A percentile compares a stretch with the other conserved stretches of the same genome.
Evolutionary conservation across 23 red algal genomes (phyloP).

Genomic region (Porphyridium purpureum): DNA sequence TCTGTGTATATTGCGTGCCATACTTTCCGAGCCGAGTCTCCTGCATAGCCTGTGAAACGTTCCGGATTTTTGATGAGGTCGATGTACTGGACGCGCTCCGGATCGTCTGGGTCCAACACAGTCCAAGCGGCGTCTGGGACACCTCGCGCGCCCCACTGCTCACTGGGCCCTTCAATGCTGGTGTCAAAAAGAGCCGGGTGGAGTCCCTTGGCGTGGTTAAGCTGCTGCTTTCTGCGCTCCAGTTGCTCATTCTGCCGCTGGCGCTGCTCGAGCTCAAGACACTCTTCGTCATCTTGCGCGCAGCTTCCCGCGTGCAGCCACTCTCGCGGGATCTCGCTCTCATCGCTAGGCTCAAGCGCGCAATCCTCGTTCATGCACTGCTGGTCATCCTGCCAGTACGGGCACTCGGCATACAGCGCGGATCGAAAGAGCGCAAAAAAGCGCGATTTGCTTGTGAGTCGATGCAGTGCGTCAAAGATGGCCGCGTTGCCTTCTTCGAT

Average conservation of each 20-base stretch:
- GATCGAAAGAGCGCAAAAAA: background rate
- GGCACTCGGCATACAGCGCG: background rate
- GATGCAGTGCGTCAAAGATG: background rate
- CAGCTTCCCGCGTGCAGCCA: too few relatives aligned
- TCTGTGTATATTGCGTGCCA: constrained; percentile 92
- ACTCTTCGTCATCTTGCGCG: background rate
- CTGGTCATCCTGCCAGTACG: background rate
- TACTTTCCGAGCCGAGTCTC: constrained; percentile 25
- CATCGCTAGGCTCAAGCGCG: background rate
- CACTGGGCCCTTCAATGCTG: background rate
- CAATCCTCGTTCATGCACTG: background rate
- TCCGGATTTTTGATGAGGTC: constrained; percentile 80
- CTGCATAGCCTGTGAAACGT: constrained; percentile 82
- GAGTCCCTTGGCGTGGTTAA: background rate
- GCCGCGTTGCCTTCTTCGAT: background rate
- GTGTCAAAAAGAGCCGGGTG: background rate
- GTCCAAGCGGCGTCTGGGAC: constrained; percentile 46
- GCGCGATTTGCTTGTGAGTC: background rate
- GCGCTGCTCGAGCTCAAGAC: background rate
- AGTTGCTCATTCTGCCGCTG: background rate
- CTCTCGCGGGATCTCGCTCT: background rate
- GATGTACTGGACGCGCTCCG: constrained; percentile 47
- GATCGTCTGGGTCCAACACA: constrained; percentile 34
- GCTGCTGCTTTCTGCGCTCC: background rate
- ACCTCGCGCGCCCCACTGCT: background rate